Evolutionary conservation across 139 green algal species (phyloP), one percentile per base, ranked within the genome.

Genomic region (Nannochloris sp.): DNA sequence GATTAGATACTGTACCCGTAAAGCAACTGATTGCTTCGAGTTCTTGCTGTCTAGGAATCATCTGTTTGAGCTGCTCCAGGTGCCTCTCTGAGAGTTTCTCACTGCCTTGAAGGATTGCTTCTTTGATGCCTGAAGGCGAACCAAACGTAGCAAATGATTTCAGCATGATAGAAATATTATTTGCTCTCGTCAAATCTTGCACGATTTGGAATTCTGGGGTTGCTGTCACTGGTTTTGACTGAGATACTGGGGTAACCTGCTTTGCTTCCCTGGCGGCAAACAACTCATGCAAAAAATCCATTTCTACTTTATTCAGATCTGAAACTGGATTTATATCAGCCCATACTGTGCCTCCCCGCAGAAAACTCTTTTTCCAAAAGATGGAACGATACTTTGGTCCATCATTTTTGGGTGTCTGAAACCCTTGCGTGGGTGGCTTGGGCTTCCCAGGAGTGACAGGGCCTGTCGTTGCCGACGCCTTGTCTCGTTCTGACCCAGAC

Each of bases 141-240:
- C 13, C 16, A 36, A 78, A 73, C 0, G 10, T 16, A 2, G 48
- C 13, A 46, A 73, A 73, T 59, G 66, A 58, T 14, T 72, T 89
- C 13, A 90, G 73, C 79, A 89, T 89, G 70, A 89, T 91, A 48
- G 79, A 70, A 29, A 89, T 68, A 63, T 89, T 89, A 77, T 89
- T 89, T 64, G 83, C 83, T 1, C 83, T 65, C 6, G 79, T 46
- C 16, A 89, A 9, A 53, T 53, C 49, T 0, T 60, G 63, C 8
- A 89, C 64, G 11, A 89, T 36, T 29, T 71, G 62, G 14, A 83
- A 53, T 23, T 53, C 50, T 48, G 50, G 50, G 8, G 65, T 23
- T 16, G 11, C 12, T 23, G 30, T 9, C 20, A 31, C 56, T 8
- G 40, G 20, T 30, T 61, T 29, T n/a, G 10, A 23, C 13, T 61